Base-by-base conservation (phyloP, 2,329 filamentous ascomycete genomes). In the Exophiala spinifera region DNA sequence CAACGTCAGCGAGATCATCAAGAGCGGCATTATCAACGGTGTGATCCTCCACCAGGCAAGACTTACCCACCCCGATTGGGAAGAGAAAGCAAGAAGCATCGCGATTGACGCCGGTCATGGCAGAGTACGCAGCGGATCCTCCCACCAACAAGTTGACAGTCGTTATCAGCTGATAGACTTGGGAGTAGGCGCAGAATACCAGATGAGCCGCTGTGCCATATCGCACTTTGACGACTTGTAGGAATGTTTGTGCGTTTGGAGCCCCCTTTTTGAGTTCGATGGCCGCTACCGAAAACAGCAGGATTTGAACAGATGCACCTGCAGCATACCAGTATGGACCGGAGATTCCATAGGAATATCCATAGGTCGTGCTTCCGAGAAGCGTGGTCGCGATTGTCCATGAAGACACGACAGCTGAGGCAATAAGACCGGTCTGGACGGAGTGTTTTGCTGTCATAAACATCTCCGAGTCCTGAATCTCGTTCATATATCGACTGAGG, bases 391-490 rank as follows among this genome's bases (percentile, higher is more conserved):
- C 36, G 55, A 90, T 95, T 0, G 90, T 95, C 91, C 91, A 96
- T 1, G 87, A 90, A 13, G 87, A 91, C 2, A 95, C 89, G 13
- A 95, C 89, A 11, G 89, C 90, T 3, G 88, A 88, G 7, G 88
- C 88, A 1, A 95, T 89, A 10, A 96, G 78, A 33, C 91, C 91
- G 3, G 89, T 90, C 69, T 95, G 95, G 61, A 96, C 88, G 1
- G 87, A 90, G 56, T 91, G 79, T 17, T 89, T 89, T 44, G 91
- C 91, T 0, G 90, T 95, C 61, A 81, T 91, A 77, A 95, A 95
- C 83, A 91, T 92, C 73, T 95, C 91, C 0, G 87, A 91, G 0
- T 90, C 95, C 68, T 95, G 89, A 4, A 91, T 76, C 68, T 91
- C 49, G 46, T 50, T 40, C 8, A 40, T 49, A 31, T 51, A 56